These are phyloP conservation scores for Corylus americana DNA, from an alignment of 306 rosid species.

Conservation along the genomic window DNA sequence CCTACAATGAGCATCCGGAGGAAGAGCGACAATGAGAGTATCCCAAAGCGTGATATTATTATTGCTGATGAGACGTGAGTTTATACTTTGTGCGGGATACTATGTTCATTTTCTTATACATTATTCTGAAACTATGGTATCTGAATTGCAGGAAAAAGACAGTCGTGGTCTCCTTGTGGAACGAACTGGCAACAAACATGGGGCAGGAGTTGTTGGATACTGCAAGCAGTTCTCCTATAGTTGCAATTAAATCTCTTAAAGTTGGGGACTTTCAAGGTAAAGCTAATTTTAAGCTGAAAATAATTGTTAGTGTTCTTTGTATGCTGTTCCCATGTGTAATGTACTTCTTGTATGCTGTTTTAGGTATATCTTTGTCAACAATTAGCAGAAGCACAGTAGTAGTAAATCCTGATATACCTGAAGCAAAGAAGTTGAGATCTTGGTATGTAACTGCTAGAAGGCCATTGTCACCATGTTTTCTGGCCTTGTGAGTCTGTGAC, in stretches of 20 bases:
- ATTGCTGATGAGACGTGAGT: constrained; percentile 90
- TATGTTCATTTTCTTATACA: background rate
- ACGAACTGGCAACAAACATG: constrained; percentile 74
- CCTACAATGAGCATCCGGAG: constrained; percentile 84
- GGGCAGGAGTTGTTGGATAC: constrained; percentile 80
- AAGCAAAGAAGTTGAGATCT: constrained; percentile 68
- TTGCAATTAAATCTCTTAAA: constrained; percentile 78
- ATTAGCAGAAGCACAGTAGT: constrained; percentile 53
- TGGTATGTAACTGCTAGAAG: constrained; percentile 49
- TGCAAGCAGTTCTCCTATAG: constrained; percentile 65
- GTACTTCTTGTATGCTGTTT: constrained; percentile 13
- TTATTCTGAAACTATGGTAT: background rate
- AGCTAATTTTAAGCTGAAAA: background rate
- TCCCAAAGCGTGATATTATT: constrained; percentile 91
- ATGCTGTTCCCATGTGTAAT: background rate
- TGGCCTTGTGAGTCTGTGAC: background rate
- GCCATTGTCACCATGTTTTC: background rate
- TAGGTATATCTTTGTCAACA: constrained; percentile 89
- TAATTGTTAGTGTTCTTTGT: background rate
- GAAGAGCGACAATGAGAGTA: constrained; percentile 71
- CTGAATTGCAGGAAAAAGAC: constrained; percentile 68
- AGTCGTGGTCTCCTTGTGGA: constrained; percentile 89
- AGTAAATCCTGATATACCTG: constrained; percentile 74
- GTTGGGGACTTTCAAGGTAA: constrained; percentile 97
- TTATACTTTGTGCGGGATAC: background rate